Conservation (phyloP, 2,329 filamentous ascomycete genomes). For the Elsinoe necatrix region DNA sequence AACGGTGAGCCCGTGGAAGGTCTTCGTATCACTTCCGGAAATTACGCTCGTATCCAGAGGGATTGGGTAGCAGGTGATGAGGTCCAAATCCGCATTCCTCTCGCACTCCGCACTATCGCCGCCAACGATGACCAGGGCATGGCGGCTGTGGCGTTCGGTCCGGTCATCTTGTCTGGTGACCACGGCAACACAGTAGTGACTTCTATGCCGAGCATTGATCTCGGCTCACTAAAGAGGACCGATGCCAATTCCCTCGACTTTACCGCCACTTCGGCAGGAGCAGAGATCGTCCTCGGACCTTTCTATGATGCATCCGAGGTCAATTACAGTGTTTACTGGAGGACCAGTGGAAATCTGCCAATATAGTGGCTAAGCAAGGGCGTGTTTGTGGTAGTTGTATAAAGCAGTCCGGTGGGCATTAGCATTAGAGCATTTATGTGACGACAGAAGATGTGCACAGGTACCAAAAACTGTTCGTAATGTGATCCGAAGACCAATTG, state of each 20-base stretch:
- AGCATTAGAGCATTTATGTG: background rate
- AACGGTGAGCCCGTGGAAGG: conserved; percentile 32
- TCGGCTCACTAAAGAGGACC: conserved; percentile 2
- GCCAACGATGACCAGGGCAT: conserved; percentile 42
- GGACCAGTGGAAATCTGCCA: conserved; percentile 6
- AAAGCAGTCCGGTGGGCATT: background rate
- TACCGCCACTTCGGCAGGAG: conserved; percentile 1
- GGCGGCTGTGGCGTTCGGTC: conserved; percentile 42
- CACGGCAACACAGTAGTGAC: conserved; percentile 30
- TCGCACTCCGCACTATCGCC: conserved; percentile 36
- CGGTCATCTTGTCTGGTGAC: conserved; percentile 39
- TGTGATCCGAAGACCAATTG: too few relatives aligned
- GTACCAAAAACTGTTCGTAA: too few relatives aligned
- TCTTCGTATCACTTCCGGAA: conserved; percentile 28
- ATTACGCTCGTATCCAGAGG: conserved; percentile 36
- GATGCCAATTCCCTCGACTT: conserved; percentile 4
- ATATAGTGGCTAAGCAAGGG: background rate
- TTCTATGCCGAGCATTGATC: conserved; percentile 5
- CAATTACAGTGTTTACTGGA: conserved; percentile 15
- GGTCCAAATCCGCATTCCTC: conserved; percentile 39
- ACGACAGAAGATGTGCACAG: too few relatives aligned
- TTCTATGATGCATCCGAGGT: conserved; percentile 15
- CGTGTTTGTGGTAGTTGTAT: background rate
- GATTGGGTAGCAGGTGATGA: conserved; percentile 39
- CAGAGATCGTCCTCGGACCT: background rate